A percentile compares a stretch with the other conserved stretches of the same genome.
phyloP scores from a whole-genome alignment of 1,284 basidiomycete genomes.

The Cryptococcus floricola region DNA sequence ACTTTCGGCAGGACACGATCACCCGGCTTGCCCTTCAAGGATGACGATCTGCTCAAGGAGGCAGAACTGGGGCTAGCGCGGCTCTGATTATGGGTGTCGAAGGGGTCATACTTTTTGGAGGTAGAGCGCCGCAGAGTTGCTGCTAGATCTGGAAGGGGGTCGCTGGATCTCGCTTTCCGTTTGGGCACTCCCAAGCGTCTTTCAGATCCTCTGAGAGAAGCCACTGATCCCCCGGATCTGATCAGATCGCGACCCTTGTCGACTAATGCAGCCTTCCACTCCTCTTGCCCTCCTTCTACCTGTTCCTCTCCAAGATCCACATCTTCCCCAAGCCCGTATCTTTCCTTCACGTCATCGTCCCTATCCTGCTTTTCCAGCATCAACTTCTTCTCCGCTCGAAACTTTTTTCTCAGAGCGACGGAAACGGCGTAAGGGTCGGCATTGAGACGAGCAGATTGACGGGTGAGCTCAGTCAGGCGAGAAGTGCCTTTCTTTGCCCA shows the following conservation, averaged over 20 bases:
- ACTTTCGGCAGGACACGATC: background rate
- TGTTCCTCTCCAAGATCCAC: slow-evolving; percentile 36
- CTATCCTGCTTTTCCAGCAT: slow-evolving; percentile 61
- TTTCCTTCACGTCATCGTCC: slow-evolving; percentile 65
- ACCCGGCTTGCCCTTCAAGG: background rate
- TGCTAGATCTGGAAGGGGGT: background rate
- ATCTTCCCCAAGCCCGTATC: slow-evolving; percentile 66
- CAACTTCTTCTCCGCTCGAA: slow-evolving; percentile 79
- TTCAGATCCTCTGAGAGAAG: slow-evolving; percentile 5
- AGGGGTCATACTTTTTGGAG: slow-evolving; percentile 40
- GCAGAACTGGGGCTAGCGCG: background rate
- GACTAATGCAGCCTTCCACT: slow-evolving; percentile 30
- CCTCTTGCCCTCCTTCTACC: slow-evolving; percentile 21
- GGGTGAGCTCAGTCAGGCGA: slow-evolving; percentile 72
- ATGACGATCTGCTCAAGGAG: background rate
- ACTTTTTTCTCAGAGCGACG: slow-evolving; percentile 65
- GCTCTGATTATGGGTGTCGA: slow-evolving; percentile 7
- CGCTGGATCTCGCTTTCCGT: slow-evolving; percentile 15
- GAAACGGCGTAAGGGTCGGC: slow-evolving; percentile 81
- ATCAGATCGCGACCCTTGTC: slow-evolving; percentile 15
- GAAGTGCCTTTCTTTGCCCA: slow-evolving; percentile 65
- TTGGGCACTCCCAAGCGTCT: slow-evolving; percentile 5
- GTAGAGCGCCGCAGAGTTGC: slow-evolving; percentile 23
- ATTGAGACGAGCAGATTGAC: slow-evolving; percentile 67
- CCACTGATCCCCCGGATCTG: background rate